A percentile compares a stretch with the other conserved stretches of the same genome.
These are phyloP conservation scores for Saccharomyces hybrid DNA, from an alignment of 1,139 yeast species.

Conservation along the genomic window DNA sequence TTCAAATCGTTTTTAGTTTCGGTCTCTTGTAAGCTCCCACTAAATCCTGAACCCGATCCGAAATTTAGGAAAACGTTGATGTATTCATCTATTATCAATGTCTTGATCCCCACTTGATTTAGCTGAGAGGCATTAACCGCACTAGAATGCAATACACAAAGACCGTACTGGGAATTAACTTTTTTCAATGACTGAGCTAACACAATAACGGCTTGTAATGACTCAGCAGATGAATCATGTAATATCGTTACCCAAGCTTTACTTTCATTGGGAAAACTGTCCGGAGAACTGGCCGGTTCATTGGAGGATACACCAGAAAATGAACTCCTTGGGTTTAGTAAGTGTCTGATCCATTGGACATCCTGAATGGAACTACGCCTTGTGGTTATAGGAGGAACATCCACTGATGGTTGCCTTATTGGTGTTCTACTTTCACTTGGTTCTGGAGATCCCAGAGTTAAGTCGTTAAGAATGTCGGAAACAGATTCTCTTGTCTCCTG, in stretches of 20 bases:
- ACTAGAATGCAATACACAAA: constrained; percentile 20
- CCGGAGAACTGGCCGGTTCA: constrained; percentile 12
- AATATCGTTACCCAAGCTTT: constrained; percentile 28
- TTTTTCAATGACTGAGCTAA: constrained; percentile 20
- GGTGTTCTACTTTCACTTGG: constrained; percentile 1
- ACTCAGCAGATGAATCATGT: constrained; percentile 14
- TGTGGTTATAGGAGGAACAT: background rate
- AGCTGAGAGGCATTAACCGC: constrained; percentile 10
- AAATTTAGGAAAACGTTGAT: background rate
- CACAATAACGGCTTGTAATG: constrained; percentile 21
- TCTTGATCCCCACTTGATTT: constrained; percentile 10
- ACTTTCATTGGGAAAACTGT: background rate
- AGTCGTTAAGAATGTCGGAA: constrained; percentile 17
- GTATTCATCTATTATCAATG: constrained; percentile 9
- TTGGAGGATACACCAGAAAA: constrained; percentile 26
- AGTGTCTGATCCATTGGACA: constrained; percentile 28
- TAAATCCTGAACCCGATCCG: background rate
- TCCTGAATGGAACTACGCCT: constrained; percentile 29
- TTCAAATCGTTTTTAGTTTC: background rate
- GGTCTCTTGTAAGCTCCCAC: background rate
- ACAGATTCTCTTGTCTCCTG: constrained; percentile 19
- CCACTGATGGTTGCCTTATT: background rate
- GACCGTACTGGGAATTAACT: constrained; percentile 20
- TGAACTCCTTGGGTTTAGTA: constrained; percentile 30
- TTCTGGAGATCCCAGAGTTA: constrained; percentile 12